Base-by-base conservation (phyloP, 1,139 yeast species). In the Nakaseomyces kungkrabaensis region DNA sequence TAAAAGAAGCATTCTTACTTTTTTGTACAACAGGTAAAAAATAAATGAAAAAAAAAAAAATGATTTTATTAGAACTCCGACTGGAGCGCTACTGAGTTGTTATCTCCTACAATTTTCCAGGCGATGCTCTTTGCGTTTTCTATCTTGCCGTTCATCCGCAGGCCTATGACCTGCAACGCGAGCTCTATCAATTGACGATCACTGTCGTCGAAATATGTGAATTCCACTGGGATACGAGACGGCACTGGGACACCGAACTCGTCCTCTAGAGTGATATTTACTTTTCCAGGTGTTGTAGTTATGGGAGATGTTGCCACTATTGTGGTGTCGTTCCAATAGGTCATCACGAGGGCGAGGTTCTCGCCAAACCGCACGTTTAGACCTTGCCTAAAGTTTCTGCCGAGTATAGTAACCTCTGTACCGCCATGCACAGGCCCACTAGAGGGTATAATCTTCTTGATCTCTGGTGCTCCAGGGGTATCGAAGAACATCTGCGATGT, bases 391-490 rank as follows among this genome's bases (percentile, higher is more conserved):
- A 89, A 88, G 56, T 88, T 86, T 53, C 80, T 76, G 1, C 97
- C 97, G 44, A 89, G 72, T 44, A 89, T 71, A 0, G 96, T 89
- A 11, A 89, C 86, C 63, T 89, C 97, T 41, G 87, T 83, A 38
- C 97, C 97, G 52, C 97, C 97, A 56, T 95, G 76, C 27, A 86
- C 75, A 7, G 96, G 94, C 3, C 97, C 97, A 66, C 85, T 92
- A 0, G 92, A 83, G 1, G 97, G 97, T 50, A 89, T 87, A 13
- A 89, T 82, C 55, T 94, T 74, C 63, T 85, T 88, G 51, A 86
- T 81, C 32, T 32, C 32, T 11, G 46, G 46, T 25, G 71, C 55
- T 6, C 25, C 10, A 4, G 42, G 11, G 5, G 42, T 25, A 26
- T 38, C 42, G 4, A 38, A 25, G 42, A 25, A 17, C 31, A n/a